Base-by-base conservation (phyloP, 257 asterid species). In the Solanum piurae region DNA sequence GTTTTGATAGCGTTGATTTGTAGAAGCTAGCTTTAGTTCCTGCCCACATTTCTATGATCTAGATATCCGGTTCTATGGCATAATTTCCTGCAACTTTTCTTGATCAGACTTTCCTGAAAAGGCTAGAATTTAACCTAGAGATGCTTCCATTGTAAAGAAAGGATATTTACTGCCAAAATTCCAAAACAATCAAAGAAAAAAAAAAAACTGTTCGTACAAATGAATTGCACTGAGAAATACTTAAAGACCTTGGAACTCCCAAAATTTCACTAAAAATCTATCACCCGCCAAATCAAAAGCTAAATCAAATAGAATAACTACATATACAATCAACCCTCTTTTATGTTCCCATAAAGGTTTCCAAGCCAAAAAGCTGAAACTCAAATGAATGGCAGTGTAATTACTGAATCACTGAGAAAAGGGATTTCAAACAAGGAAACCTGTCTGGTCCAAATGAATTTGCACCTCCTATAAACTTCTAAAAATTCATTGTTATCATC, bases 91-190 rank as follows among this genome's bases (percentile, higher is more conserved):
- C 71, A 16, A n/a, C 85, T 60, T 89, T 60, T 25, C 90, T 75
- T 86, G 44, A 16, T 64, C 11, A 31, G 12, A 79, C 11, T 27
- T 27, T 80, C 87, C 60, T 90, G 72, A 75, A 62, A 42, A 69
- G 75, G 83, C 44, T 75, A 73, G 83, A 83, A 87, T 87, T 86
- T 88, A 87, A 12, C 64, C 64, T 69, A 69, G 85, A 90, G 90
- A 34, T 88, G 72, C 89, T 74, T 82, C 16, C 16, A 25, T 64
- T 68, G n/a, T 25, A 75, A 75, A 75, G 83, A 25, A 75, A 38
- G 83, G 83, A 75, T 37, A 23, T 38, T 23, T 23, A 75, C 5
- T 3, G 64, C 14, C 9, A 42, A n/a, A n/a, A 25, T 77, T 77
- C 16, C 64, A 77, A 77, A 77, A 55, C 66, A 55, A 55, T 55